Percentiles rank a stretch among this genome's conserved stretches.
Evolutionary conservation across 768 basidiomycete species (phyloP).

Genomic region (Panaeolus papilionaceus): DNA sequence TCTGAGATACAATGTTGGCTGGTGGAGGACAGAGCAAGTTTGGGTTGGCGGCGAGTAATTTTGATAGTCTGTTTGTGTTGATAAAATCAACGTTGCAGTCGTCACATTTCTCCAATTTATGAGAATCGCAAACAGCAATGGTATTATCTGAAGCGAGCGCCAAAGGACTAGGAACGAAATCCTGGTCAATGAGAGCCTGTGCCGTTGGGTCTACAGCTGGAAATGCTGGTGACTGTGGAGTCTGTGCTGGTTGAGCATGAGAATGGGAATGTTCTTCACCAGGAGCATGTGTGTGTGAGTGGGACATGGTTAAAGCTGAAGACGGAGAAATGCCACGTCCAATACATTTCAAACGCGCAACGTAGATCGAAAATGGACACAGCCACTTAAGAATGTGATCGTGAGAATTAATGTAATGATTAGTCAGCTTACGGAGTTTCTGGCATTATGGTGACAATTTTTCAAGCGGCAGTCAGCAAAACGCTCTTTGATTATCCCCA

Average conservation of each 20-base stretch:
- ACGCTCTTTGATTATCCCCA: slow-evolving; percentile 41
- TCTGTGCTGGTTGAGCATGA: slow-evolving; percentile 52
- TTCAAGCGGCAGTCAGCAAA: slow-evolving; percentile 28
- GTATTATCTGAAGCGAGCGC: slow-evolving; percentile 59
- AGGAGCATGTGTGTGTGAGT: slow-evolving; percentile 67
- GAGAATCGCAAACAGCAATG: slow-evolving; percentile 65
- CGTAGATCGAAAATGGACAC: slow-evolving; percentile 21
- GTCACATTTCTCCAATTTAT: slow-evolving; percentile 77
- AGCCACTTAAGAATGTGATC: slow-evolving; percentile 26
- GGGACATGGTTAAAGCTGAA: slow-evolving; percentile 55
- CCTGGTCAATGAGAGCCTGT: slow-evolving; percentile 79
- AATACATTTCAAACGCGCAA: slow-evolving; percentile 16
- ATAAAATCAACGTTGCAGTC: slow-evolving; percentile 78
- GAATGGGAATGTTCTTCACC: slow-evolving; percentile 59
- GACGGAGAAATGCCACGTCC: slow-evolving; percentile 29
- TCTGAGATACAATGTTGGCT: slow-evolving; percentile 74
- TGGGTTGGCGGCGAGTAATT: slow-evolving; percentile 71
- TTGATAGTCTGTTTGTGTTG: slow-evolving; percentile 77
- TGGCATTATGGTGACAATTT: slow-evolving; percentile 25
- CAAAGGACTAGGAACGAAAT: slow-evolving; percentile 65
- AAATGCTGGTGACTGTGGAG: slow-evolving; percentile 48
- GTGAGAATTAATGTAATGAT: slow-evolving; percentile 25
- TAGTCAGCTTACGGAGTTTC: slow-evolving; percentile 23
- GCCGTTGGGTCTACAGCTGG: slow-evolving; percentile 72
- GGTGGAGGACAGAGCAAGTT: slow-evolving; percentile 83